phyloP scores from a whole-genome alignment of 164 flowering plant species.

The Litsea cubeba region DNA sequence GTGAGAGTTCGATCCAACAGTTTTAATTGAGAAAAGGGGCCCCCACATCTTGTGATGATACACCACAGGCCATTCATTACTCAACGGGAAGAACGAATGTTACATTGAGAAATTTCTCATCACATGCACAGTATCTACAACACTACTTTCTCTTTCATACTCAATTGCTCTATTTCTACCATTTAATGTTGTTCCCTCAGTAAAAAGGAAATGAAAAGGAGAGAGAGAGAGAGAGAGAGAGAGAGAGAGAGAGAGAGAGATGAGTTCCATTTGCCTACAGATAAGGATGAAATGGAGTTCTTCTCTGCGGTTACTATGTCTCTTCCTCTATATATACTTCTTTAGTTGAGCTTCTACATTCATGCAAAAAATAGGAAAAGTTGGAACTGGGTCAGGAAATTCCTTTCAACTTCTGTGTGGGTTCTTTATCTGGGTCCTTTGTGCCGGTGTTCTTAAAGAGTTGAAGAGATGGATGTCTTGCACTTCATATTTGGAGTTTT shows the following conservation, averaged over 20 bases:
- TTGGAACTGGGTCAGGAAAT: not conserved
- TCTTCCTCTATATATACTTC: not conserved
- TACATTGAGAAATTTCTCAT: too few species aligned
- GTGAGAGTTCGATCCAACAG: too few species aligned
- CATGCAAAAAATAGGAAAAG: not conserved
- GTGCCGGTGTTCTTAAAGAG: slow-evolving; percentile 1
- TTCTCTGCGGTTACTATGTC: not conserved
- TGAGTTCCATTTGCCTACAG: not conserved
- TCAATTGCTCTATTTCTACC: not conserved
- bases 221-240: not conserved
- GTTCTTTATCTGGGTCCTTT: not conserved
- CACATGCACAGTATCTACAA: too few species aligned
- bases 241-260: too few species aligned
- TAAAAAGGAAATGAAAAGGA: not conserved
- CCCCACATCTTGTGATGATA: too few species aligned
- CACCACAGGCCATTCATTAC: too few species aligned
- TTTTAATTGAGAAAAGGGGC: too few species aligned
- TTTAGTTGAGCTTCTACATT: not conserved
- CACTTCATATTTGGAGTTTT: slow-evolving; percentile 66
- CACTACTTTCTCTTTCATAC: too few species aligned
- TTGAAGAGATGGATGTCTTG: slow-evolving; percentile 15
- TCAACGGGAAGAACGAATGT: too few species aligned
- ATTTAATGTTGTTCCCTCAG: not conserved
- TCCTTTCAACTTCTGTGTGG: not conserved
- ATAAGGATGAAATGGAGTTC: not conserved